phyloP scores from a whole-genome alignment of 371 early-diverging fungal genomes.

The Mucor circinelloides region DNA sequence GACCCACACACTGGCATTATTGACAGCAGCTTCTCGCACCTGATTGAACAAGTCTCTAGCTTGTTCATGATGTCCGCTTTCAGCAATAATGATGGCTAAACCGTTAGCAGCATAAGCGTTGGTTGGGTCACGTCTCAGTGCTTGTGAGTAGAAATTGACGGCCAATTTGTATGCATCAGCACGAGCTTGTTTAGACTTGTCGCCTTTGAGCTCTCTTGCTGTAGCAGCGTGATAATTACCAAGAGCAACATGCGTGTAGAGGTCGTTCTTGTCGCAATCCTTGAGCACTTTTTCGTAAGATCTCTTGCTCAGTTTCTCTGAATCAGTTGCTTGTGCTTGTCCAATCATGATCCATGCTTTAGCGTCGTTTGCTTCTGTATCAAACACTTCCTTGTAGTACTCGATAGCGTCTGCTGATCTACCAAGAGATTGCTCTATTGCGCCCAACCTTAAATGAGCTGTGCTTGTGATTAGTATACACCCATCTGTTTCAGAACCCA shows the following conservation, averaged over 20 bases:
- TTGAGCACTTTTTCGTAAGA: constrained; percentile 79
- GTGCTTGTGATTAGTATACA: not conserved
- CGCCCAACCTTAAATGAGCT: constrained; percentile 80
- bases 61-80: constrained; percentile 65
- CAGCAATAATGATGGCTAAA: constrained; percentile 79
- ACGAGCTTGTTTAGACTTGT: constrained; percentile 37
- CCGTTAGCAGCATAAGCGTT: constrained; percentile 82
- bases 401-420: constrained; percentile 63
- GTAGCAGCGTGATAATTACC: constrained; percentile 81
- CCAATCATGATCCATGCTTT: constrained; percentile 79
- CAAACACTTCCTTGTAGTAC: constrained; percentile 66
- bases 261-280: constrained; percentile 77
- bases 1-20: constrained; percentile 63
- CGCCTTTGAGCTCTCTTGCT: constrained; percentile 55
- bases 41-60: constrained; percentile 80
- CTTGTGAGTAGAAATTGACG: constrained; percentile 82
- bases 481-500: not conserved
- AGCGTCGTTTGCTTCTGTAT: constrained; percentile 62
- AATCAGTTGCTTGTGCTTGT: constrained; percentile 57
- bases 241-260: constrained; percentile 78
- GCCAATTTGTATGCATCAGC: constrained; percentile 70
- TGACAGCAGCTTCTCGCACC: constrained; percentile 62
- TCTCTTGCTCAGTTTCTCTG: constrained; percentile 66
- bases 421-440: constrained; percentile 58
- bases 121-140: constrained; percentile 69